Base-by-base conservation (phyloP, 2,329 filamentous ascomycete species). In the Scedosporium boydii region DNA sequence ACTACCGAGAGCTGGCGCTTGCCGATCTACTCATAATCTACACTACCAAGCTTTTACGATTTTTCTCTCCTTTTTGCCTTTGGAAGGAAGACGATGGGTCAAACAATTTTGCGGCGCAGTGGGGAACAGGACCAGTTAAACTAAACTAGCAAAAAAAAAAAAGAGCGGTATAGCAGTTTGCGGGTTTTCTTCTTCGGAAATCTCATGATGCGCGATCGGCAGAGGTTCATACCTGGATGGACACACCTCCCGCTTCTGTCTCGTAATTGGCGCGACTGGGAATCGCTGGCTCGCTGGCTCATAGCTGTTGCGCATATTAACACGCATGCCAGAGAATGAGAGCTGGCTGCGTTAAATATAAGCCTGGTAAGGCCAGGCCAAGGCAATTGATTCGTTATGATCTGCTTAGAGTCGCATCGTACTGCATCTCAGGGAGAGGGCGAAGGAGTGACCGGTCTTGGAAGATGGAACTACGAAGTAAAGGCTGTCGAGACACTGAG, bases 191-290 rank as follows among this genome's bases (percentile, higher is more conserved):
- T 27, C 42, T 21, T 16, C 7, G 6, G 38, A 60, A 53, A 16
- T 60, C 58, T 60, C 58, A 44, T 60, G 58, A 60, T 60, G 42
- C 1, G 42, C n/a, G 58, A 60, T 60, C 58, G 44, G 44, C 58
- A 18, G n/a, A 34, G 42, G 44, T n/a, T 59, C 42, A 27, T 14
- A 53, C 42, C 48, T 18, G 42, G 41, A 53, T 53, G 48, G 48
- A 53, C 48, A 53, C 48, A 18, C 21, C 48, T 53, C 48, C 10
- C 21, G n/a, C 48, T 26, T 18, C 21, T 12, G 48, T 53, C 10
- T 53, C 48, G n/a, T 53, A 26, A 21, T 53, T 53, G 48, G 48
- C 48, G 21, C 9, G 48, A 53, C 5, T 26, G 48, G 7, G 29
- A 9, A 34, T 34, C 7, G 6, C 29, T 34, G 29, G 29, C 29